Base-by-base conservation (phyloP, 768 basidiomycete genomes). In the Rhodotorula graminis region DNA sequence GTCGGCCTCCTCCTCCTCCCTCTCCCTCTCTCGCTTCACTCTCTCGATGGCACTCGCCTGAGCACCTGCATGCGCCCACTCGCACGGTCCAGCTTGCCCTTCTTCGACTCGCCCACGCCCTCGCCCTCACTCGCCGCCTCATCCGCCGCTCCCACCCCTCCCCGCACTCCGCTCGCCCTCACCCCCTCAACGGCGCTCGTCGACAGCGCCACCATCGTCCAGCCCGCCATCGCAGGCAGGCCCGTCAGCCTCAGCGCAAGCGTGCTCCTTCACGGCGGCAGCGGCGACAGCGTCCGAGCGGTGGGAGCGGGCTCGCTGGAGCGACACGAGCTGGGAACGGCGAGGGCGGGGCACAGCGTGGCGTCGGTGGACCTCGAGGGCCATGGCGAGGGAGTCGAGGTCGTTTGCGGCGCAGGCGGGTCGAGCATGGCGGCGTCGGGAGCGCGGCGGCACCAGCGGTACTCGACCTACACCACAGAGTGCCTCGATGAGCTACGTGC, bases 111-210 rank as follows among this genome's bases (percentile, higher is more conserved):
- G n/a, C 3, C 53, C 14, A 14, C 53, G 14, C 53, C 53, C 15
- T 55, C 53, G 11, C 53, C 15, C 53, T 55, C 53, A n/a, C 53
- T 29, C 53, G 11, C 53, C 7, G 2, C 53, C 27, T n/a, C n/a
- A 10, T 52, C 50, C 47, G 19, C 50, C 11, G 25, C 25, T 27
- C 9, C 14, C 14, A 16, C 53, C 9, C 23, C 53, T 5, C n/a
- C n/a, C 14, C 53, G n/a, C 29, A 14, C n/a, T 2, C 14, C 53
- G 14, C 27, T n/a, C 53, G 11, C 53, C 12, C 12, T 29, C 53
- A 3, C n/a, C 1, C 15, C 14, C 2, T 15, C 53, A 12, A 0
- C 14, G 6, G n/a, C n/a, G n/a, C 53, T 0, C n/a, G 27, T 27
- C 27, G n/a, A 29, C n/a, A 11, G n/a, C 12, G 53, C 29, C n/a